Evolutionary conservation across 805 yeast species (phyloP).

Genomic region (Wickerhamiella sergipiensis): DNA sequence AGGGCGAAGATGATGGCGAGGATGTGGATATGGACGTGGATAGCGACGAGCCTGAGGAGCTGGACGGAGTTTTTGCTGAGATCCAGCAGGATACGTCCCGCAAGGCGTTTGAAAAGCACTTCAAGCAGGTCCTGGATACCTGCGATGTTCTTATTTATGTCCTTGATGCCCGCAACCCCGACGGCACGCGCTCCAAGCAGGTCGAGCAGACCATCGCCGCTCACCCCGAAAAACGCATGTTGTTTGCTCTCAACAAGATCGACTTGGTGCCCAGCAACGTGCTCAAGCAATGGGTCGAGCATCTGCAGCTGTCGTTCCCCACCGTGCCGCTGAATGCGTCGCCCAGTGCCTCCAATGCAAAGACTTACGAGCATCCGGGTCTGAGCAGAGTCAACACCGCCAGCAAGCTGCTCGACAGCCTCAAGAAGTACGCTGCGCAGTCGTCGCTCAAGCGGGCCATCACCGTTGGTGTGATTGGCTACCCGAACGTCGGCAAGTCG

Average conservation of each 20-base stretch:
- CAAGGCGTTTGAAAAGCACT: conserved; percentile 86
- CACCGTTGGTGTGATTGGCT: conserved; percentile 90
- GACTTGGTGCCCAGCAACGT: conserved; percentile 83
- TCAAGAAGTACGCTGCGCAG: conserved; percentile 74
- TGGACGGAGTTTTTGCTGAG: conserved; percentile 29
- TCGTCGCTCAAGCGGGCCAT: conserved; percentile 79
- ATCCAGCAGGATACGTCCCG: conserved; percentile 28
- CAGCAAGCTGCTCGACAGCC: conserved; percentile 55
- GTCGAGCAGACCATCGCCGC: conserved; percentile 83
- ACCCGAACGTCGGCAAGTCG: conserved; percentile 95
- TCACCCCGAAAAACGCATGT: conserved; percentile 68
- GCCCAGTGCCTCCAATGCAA: conserved; percentile 54
- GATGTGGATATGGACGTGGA: conserved; percentile 23
- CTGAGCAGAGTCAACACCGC: conserved; percentile 63
- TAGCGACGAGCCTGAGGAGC: conserved; percentile 30
- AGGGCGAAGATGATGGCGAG: conserved; percentile 29
- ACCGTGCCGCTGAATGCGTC: conserved; percentile 75
- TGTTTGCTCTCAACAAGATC: conserved; percentile 77
- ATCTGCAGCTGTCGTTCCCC: conserved; percentile 73
- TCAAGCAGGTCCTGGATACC: conserved; percentile 83
- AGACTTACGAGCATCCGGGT: conserved; percentile 55
- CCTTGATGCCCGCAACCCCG: conserved; percentile 96
- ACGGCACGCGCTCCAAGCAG: conserved; percentile 78
- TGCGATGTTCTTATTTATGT: conserved; percentile 86
- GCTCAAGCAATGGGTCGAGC: conserved; percentile 70